Evolutionary conservation across 139 green algal species (phyloP), one percentile per base, ranked within the genome.

Genomic region (Tetradesmus obliquus): DNA sequence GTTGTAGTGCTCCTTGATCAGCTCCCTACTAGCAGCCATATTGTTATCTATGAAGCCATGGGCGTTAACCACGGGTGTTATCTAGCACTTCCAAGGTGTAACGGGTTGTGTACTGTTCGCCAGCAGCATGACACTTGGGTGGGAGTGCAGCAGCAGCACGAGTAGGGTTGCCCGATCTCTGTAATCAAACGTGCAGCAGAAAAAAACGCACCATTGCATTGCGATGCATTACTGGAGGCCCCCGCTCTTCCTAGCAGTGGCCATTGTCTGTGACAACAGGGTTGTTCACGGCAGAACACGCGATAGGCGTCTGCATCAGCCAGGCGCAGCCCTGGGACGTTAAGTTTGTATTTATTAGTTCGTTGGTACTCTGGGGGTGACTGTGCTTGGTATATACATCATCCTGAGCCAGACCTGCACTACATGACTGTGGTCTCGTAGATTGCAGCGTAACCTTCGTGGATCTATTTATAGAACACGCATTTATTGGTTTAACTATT

Each of bases 1-100:
- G 80, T 96, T 91, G 81, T 96, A 96, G 89, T 95, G 93, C 55
- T 90, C 55, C 87, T 92, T 90, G 55, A 82, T 79, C 2, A 53
- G 20, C 76, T 91, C 4, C 32, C 88, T 55, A 51, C 55, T 53
- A 4, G 69, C 32, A 10, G 55, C 57, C n/a, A 88, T 79, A n/a
- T 22, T 82, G 74, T 19, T 17, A 12, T 54, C 24, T 12, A 17
- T 54, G 7, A 22, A 82, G 7, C 5, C 74, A 82, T 82, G 2
- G 2, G 22, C 6, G 22, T 2, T 15, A 17, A 82, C 74, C 22
- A 82, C 2, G 53, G n/a, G 74, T 82, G 1, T 55, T 13, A 6
- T 24, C 66, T 7, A 24, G 17, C 6, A 3, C 17, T 24, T 17
- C 66, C 66, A 76, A 24, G 17, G 12, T 76, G 66, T 19, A 76